phyloP scores from a whole-genome alignment of 2,329 filamentous ascomycete species.

The Phoma sp. region DNA sequence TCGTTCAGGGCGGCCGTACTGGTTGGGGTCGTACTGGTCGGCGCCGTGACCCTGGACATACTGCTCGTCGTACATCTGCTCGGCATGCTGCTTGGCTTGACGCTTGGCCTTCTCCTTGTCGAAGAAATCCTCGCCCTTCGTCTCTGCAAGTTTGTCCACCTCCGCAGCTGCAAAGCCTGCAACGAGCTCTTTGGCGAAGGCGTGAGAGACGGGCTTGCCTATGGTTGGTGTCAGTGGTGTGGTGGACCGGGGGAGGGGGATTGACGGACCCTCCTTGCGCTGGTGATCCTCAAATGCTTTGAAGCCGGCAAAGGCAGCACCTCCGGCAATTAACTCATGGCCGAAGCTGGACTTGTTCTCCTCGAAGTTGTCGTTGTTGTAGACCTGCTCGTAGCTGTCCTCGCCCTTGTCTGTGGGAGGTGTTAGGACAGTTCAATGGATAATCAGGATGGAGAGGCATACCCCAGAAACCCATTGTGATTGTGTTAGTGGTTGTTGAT shows the following conservation, averaged over 20 bases:
- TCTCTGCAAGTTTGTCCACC: slow-evolving; percentile 68
- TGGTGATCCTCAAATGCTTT: slow-evolving; percentile 80
- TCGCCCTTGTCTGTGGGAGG: slow-evolving; percentile 56
- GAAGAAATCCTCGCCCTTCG: slow-evolving; percentile 58
- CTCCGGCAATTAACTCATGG: slow-evolving; percentile 78
- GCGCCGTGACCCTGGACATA: slow-evolving; percentile 50
- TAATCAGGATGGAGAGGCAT: slow-evolving; percentile 3
- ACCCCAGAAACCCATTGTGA: slow-evolving; percentile 56
- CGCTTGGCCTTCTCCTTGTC: slow-evolving; percentile 57
- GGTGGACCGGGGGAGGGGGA: not conserved
- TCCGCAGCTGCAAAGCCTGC: slow-evolving; percentile 67
- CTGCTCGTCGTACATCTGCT: slow-evolving; percentile 58
- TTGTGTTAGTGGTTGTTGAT: slow-evolving; percentile 1
- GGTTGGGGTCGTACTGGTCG: slow-evolving; percentile 56
- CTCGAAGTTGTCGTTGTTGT: slow-evolving; percentile 54
- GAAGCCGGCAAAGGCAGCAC: slow-evolving; percentile 79
- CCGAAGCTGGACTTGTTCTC: slow-evolving; percentile 68
- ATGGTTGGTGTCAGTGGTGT: not conserved
- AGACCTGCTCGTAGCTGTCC: slow-evolving; percentile 62
- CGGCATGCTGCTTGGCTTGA: slow-evolving; percentile 51
- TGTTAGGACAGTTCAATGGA: not conserved
- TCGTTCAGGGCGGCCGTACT: slow-evolving; percentile 45
- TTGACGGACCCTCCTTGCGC: slow-evolving; percentile 66
- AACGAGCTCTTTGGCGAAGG: slow-evolving; percentile 78
- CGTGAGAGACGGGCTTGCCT: slow-evolving; percentile 75